phyloP scores from a whole-genome alignment of 805 yeast species.

The Candida koratica region DNA sequence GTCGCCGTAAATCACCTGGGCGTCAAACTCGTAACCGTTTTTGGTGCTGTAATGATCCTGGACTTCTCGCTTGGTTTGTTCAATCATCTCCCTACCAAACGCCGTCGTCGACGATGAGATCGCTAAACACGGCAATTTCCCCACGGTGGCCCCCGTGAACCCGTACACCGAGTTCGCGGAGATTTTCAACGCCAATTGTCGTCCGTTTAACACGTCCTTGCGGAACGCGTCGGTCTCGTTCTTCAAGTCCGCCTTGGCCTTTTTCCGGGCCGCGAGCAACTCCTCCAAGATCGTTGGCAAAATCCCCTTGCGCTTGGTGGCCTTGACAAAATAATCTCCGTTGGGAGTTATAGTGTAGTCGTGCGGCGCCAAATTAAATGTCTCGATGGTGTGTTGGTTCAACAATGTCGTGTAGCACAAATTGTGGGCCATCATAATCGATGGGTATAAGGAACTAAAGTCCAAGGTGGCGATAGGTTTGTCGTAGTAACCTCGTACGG shows the following conservation, averaged over 20 bases:
- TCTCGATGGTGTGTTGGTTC: conserved; percentile 62
- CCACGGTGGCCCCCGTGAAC: conserved; percentile 98
- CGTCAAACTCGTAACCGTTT: conserved; percentile 81
- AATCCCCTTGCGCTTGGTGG: conserved; percentile 69
- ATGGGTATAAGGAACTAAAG: conserved; percentile 95
- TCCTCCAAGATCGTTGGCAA: conserved; percentile 90
- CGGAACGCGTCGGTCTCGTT: conserved; percentile 93
- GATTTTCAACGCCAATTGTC: conserved; percentile 92
- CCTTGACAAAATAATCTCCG: conserved; percentile 83
- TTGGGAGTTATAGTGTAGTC: conserved; percentile 89
- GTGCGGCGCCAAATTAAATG: conserved; percentile 57
- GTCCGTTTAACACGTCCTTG: conserved; percentile 90
- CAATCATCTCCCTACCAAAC: conserved; percentile 96
- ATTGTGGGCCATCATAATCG: conserved; percentile 99
- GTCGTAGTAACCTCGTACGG: conserved; percentile 90
- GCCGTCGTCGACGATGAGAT: conserved; percentile 95
- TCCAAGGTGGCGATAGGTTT: conserved; percentile 97
- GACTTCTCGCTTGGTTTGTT: conserved; percentile 80
- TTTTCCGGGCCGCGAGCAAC: conserved; percentile 83
- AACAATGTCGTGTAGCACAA: conserved; percentile 89
- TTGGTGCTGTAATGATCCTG: conserved; percentile 72
- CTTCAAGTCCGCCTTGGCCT: conserved; percentile 86
- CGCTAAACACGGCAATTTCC: conserved; percentile 93
- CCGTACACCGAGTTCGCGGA: conserved; percentile 99
- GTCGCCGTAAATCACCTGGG: conserved; percentile 94